Percentiles rank a stretch among this genome's conserved stretches.
Evolutionary conservation across 768 basidiomycete genomes (phyloP).

Genomic region (Dacryopinax spathularia): DNA sequence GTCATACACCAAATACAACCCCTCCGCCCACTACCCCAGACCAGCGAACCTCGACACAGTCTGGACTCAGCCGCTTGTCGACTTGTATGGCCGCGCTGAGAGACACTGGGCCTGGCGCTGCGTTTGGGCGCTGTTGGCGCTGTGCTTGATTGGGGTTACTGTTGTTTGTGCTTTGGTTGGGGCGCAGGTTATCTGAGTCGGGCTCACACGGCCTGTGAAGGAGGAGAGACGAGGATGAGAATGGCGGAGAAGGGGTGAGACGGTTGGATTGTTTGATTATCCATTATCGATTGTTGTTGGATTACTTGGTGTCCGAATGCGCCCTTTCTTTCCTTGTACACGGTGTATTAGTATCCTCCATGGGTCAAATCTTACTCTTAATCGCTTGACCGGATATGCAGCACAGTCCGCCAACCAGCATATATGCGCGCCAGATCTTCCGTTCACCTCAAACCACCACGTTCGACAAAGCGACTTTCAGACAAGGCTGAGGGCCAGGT

Average conservation of each 20-base stretch:
- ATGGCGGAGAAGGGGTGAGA: too few species aligned
- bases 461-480: too few species aligned
- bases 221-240: too few species aligned
- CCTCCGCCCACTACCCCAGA: too few species aligned
- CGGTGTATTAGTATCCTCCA: neutral
- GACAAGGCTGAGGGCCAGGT: neutral
- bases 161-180: neutral
- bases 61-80: neutral
- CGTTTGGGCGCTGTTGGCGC: neutral
- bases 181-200: neutral
- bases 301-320: neutral
- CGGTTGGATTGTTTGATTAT: too few species aligned
- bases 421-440: too few species aligned
- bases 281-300: too few species aligned
- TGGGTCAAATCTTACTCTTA: neutral
- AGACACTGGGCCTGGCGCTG: neutral
- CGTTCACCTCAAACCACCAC: too few species aligned
- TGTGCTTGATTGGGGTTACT: neutral
- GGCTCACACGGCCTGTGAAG: too few species aligned
- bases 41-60: neutral
- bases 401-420: too few species aligned
- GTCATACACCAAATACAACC: neutral
- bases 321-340: neutral
- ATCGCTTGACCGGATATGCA: too few species aligned
- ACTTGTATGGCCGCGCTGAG: neutral